These are phyloP conservation scores for Starmera stellimalicola DNA, from an alignment of 1,139 yeast species.

Conservation along the genomic window DNA sequence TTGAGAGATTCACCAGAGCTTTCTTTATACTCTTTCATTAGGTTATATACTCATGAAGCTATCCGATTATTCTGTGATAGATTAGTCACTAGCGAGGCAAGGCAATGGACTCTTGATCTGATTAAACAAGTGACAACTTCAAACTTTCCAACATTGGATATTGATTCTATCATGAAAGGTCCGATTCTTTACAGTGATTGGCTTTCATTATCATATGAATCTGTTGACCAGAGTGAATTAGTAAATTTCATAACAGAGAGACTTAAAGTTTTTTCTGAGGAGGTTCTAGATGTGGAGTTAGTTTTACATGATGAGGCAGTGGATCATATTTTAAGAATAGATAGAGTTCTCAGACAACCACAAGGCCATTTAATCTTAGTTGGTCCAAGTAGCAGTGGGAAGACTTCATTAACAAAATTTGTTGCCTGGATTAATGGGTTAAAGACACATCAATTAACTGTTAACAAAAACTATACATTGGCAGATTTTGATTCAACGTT, in stretches of 20 bases:
- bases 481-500: constrained; percentile 61
- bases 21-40: constrained; percentile 35
- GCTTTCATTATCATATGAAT: constrained; percentile 55
- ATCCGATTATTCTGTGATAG: constrained; percentile 71
- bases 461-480: constrained; percentile 45
- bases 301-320: constrained; percentile 64
- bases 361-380: constrained; percentile 88
- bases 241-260: constrained; percentile 52
- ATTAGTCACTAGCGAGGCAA: constrained; percentile 40
- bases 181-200: constrained; percentile 68
- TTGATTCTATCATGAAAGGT: constrained; percentile 25
- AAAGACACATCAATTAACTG: constrained; percentile 48
- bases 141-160: constrained; percentile 40
- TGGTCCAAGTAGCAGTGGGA: constrained; percentile 84
- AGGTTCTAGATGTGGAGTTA: constrained; percentile 53
- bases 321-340: constrained; percentile 71
- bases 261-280: constrained; percentile 66
- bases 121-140: constrained; percentile 29
- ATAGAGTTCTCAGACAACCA: constrained; percentile 72
- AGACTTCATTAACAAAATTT: constrained; percentile 65
- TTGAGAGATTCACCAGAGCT: constrained; percentile 30
- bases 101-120: constrained; percentile 39
- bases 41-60: constrained; percentile 81
- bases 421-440: constrained; percentile 91
- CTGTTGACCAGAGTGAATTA: constrained; percentile 44